Conservation (phyloP, 495 filamentous ascomycete genomes). For the Cercophora scortea region DNA sequence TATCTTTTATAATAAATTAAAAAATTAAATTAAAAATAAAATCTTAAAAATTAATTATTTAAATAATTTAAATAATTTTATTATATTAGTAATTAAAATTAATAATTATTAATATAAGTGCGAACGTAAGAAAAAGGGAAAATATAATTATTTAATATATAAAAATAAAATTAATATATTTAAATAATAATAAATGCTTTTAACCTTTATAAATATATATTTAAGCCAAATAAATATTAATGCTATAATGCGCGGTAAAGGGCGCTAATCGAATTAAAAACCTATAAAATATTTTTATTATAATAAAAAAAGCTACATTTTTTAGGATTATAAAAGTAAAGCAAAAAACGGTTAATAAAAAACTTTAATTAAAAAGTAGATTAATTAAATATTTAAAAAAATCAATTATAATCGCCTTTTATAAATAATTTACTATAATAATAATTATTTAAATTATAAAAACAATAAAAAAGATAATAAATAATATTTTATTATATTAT, state of each 20-base stretch:
- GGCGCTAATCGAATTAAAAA: too few relatives aligned
- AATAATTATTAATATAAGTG: too few relatives aligned
- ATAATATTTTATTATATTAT: background rate
- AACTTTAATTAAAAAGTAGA: too few relatives aligned
- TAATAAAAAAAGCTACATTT: background rate
- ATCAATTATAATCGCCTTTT: too few relatives aligned
- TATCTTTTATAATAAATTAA: background rate
- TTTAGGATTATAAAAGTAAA: too few relatives aligned
- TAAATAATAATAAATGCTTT: too few relatives aligned
- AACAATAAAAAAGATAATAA: background rate
- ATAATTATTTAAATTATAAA: background rate
- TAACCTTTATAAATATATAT: too few relatives aligned
- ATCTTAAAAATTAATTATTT: background rate
- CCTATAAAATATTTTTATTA: background rate
- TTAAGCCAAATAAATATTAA: too few relatives aligned
- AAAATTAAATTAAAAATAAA: background rate
- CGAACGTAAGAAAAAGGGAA: background rate
- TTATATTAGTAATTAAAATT: background rate
- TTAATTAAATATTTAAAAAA: too few relatives aligned
- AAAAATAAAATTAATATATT: background rate
- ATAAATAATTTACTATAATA: background rate
- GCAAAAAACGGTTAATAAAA: too few relatives aligned
- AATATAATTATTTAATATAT: background rate
- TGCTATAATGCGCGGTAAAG: too few relatives aligned
- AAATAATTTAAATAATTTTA: background rate